These are phyloP conservation scores for Arthrobotrys conoides DNA, from an alignment of 2,329 filamentous ascomycete species.

Conservation along the genomic window DNA sequence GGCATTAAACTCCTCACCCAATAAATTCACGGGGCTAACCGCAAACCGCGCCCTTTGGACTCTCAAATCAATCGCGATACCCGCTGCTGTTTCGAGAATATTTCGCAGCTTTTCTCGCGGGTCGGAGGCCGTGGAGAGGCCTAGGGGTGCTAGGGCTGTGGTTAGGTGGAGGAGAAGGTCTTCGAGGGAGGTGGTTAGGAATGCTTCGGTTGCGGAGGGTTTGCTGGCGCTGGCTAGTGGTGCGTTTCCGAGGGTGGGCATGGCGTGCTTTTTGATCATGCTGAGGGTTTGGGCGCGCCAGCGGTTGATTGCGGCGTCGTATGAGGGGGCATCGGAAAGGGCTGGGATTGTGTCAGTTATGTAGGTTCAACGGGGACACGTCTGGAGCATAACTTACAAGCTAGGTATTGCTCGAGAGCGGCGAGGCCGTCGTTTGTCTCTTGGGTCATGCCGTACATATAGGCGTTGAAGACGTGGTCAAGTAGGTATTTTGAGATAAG, in stretches of 20 bases:
- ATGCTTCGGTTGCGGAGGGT: constrained; percentile 42
- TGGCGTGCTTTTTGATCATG: constrained; percentile 59
- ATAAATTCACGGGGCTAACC: constrained; percentile 38
- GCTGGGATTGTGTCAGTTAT: constrained; percentile 18
- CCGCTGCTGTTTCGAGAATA: constrained; percentile 53
- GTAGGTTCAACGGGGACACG: background rate
- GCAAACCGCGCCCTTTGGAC: constrained; percentile 53
- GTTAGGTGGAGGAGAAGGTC: constrained; percentile 55
- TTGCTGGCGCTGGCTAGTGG: constrained; percentile 28
- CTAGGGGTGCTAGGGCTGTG: constrained; percentile 42
- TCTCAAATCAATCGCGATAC: constrained; percentile 51
- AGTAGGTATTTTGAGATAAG: constrained; percentile 42
- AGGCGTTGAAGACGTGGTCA: constrained; percentile 52
- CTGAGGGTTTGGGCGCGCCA: constrained; percentile 58
- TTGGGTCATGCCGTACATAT: constrained; percentile 58
- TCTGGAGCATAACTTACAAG: constrained; percentile 43
- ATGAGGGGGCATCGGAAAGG: constrained; percentile 49
- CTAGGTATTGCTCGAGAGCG: constrained; percentile 53
- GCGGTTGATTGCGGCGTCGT: constrained; percentile 58
- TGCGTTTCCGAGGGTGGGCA: constrained; percentile 43
- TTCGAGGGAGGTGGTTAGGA: constrained; percentile 50
- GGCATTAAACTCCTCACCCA: constrained; percentile 52
- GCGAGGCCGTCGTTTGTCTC: constrained; percentile 56
- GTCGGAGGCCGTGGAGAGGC: constrained; percentile 52
- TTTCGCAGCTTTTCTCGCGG: constrained; percentile 51